Evolutionary conservation across 495 filamentous ascomycete species (phyloP), one percentile per base, ranked within the genome.

Genomic region (Penicillium coffeae): DNA sequence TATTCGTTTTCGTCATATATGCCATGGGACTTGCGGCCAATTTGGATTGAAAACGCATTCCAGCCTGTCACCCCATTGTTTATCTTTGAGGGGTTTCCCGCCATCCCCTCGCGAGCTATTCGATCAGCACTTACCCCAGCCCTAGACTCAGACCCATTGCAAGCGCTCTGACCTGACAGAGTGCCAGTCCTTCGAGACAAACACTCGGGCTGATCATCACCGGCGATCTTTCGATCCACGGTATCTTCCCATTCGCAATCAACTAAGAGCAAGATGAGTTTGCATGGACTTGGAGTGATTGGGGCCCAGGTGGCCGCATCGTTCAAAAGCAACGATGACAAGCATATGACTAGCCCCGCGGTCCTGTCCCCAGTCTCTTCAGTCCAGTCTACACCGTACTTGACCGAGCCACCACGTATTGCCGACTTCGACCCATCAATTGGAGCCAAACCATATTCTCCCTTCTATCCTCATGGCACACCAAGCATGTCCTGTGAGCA

Each of bases 391-490:
- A 57, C 50, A 1, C 60, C 25, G 7, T 46, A 38, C 13, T 33
- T 48, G 27, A 41, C 37, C 27, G 55, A 60, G 16, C 37, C 19
- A 25, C 25, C 16, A 14, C 51, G 48, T 4, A 30, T 32, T n/a
- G 47, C 27, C 21, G 70, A 76, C 10, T 76, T 68, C 51, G 69
- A 76, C 45, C 73, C 73, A 10, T 57, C 49, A 9, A 42, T 71
- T 35, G 66, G 65, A 34, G 71, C 74, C 30, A 74, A 74, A 30
- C 80, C 80, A 14, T 81, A 62, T 57, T 82, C 78, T 0, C 77
- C 81, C 14, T 84, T 83, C 69, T 83, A 83, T 65, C 66, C 68
- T 43, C 79, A 83, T 61, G 70, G 70, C 12, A 70, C 73, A 6
- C 72, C 72, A 9, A 70, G 64, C n/a, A 44, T 58, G 19, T 79